A percentile compares a stretch with the other conserved stretches of the same genome.
Evolutionary conservation across 78 protist species (phyloP).

Genomic region (Bodo saltans): DNA sequence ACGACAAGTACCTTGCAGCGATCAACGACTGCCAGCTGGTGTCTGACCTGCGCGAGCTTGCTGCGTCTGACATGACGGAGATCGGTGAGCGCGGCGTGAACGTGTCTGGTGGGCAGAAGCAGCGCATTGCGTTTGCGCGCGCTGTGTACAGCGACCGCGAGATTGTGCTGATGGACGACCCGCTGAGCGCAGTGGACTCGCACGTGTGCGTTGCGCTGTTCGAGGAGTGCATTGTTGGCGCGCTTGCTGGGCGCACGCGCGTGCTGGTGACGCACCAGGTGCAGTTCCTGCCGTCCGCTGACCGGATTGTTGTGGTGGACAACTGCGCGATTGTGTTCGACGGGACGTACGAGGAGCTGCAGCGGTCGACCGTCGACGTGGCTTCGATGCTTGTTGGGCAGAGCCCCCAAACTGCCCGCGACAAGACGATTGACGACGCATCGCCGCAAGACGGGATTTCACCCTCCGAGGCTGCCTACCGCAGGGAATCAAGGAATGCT

Average conservation of each 20-base stretch:
- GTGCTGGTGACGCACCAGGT: slow-evolving; percentile 82
- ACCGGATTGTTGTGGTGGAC: slow-evolving; percentile 40
- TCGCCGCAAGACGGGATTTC: neutral
- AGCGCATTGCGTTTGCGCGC: slow-evolving; percentile 64
- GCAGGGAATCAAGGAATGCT: neutral
- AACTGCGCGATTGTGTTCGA: slow-evolving; percentile 16
- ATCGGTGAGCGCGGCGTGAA: slow-evolving; percentile 70
- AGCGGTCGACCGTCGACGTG: neutral
- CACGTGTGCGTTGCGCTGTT: slow-evolving; percentile 44
- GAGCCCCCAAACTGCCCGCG: neutral
- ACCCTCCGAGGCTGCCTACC: neutral
- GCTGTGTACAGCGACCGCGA: slow-evolving; percentile 45
- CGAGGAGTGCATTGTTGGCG: slow-evolving; percentile 32
- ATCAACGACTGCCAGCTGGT: slow-evolving; percentile 20
- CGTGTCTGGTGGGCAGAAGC: slow-evolving; percentile 65
- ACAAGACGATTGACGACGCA: neutral
- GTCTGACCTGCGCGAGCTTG: slow-evolving; percentile 24
- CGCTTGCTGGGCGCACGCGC: slow-evolving; percentile 50
- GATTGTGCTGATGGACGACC: slow-evolving; percentile 73
- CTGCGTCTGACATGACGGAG: slow-evolving; percentile 36
- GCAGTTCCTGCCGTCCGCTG: slow-evolving; percentile 33
- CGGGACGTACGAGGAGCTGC: slow-evolving; percentile 53
- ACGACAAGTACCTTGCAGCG: slow-evolving; percentile 11
- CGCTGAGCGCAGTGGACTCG: slow-evolving; percentile 82
- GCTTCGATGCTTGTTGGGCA: neutral